These are phyloP conservation scores for Boletus bicolor DNA, from an alignment of 768 basidiomycete genomes.

Conservation along the genomic window DNA sequence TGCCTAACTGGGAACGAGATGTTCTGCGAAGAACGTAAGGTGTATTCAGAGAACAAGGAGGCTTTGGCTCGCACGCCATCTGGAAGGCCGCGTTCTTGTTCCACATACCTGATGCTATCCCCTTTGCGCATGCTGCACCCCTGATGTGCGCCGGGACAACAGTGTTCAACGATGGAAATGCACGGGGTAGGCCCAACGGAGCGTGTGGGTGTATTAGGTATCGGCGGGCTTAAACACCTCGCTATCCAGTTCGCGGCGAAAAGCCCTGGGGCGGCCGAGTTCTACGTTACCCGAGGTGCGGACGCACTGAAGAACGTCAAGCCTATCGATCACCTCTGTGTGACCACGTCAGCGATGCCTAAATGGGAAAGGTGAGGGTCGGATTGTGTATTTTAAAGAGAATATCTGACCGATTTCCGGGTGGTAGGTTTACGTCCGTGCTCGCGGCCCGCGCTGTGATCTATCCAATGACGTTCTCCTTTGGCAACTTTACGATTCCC, in stretches of 20 bases:
- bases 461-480: constrained; percentile 18
- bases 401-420: not conserved
- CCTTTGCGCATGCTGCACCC: constrained; percentile 22
- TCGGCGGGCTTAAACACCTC: constrained; percentile 32
- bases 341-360: constrained; percentile 1
- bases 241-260: constrained; percentile 29
- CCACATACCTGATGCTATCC: constrained; percentile 24
- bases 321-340: not conserved
- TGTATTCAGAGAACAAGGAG: constrained; percentile 3
- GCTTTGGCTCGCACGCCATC: constrained; percentile 25
- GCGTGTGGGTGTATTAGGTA: constrained; percentile 24
- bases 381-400: not conserved
- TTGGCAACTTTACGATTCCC: constrained; percentile 14
- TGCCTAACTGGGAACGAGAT: constrained; percentile 24
- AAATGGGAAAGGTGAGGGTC: constrained; percentile 9
- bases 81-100: constrained; percentile 29
- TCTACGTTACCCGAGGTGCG: constrained; percentile 6
- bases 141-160: constrained; percentile 30
- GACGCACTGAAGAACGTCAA: not conserved
- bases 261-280: constrained; percentile 25
- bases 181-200: constrained; percentile 24
- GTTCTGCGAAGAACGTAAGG: constrained; percentile 8
- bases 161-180: constrained; percentile 23
- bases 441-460: constrained; percentile 16
- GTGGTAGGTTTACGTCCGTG: constrained; percentile 12